Evolutionary conservation across 371 early-diverging fungal genomes (phyloP), one percentile per base, ranked within the genome.

Genomic region (Sporodiniella umbellata): DNA sequence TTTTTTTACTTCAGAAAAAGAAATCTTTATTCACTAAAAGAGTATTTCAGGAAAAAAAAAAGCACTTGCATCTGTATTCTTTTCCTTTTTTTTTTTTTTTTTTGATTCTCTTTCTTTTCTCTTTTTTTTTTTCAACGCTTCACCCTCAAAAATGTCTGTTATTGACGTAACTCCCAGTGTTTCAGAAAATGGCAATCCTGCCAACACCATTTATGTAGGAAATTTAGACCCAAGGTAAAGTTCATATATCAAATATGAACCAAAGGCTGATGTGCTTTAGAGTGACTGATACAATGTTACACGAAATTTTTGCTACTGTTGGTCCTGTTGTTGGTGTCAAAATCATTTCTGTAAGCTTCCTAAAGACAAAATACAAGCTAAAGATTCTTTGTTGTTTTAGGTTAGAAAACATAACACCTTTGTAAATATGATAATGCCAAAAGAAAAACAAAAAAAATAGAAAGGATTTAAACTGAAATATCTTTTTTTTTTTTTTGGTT

Each of bases 161-260:
- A 31, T 31, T 10, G 33, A 17, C 30, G 11, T 31, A 11, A 11
- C 33, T 45, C 21, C 15, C 10, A 31, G 11, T 28, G 33, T 31
- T 7, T 2, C 30, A 30, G 30, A 31, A 5, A 19, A 19, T n/a
- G 48, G 55, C 19, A 60, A 54, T 43, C 55, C 62, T 18, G 57
- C 57, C 31, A 56, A 53, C 33, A 68, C 71, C 15, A 66, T 92
- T 24, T 94, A 93, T 56, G 91, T 93, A 24, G 94, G 93, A 30
- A 93, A 92, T 67, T 78, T 94, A 54, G 93, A 94, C 72, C 88
- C 84, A 50, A 83, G 85, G 76, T 75, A 51, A 48, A 17, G 31
- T 33, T 21, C 10, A n/a, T 19, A 17, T 19, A 11, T 19, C 18
- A 17, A 23, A 47, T 15, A 30, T n/a, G 11, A 15, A 24, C n/a